These are phyloP conservation scores for Aphanomyces euteiches DNA, from an alignment of 352 stramenopile genomes.

Conservation along the genomic window DNA sequence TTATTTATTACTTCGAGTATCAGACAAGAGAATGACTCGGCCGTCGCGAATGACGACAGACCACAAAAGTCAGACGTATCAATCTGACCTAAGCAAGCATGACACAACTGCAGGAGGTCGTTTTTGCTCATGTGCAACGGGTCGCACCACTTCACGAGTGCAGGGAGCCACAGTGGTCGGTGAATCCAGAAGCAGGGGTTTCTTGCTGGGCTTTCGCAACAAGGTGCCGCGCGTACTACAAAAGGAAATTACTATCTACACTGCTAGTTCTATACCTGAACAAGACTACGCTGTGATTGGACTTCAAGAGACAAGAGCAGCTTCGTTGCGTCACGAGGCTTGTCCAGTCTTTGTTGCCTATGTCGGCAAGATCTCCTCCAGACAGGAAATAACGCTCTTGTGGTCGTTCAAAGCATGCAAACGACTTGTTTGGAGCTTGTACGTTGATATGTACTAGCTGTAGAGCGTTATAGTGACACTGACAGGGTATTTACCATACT, in stretches of 20 bases:
- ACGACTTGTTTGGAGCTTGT: background rate
- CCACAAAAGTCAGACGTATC: too few species aligned
- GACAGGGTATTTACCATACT: background rate
- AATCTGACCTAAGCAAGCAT: background rate
- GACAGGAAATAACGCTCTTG: background rate
- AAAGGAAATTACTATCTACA: background rate
- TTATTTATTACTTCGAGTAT: too few species aligned
- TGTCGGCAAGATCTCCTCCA: background rate
- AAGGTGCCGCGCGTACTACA: background rate
- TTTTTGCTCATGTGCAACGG: background rate
- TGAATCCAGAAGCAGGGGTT: background rate
- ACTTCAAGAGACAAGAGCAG: background rate
- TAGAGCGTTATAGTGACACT: too few species aligned
- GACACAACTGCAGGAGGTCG: background rate
- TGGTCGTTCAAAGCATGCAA: background rate
- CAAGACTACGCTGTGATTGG: background rate
- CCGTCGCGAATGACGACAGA: too few species aligned
- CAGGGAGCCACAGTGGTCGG: too few species aligned
- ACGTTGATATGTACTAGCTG: background rate
- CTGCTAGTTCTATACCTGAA: background rate
- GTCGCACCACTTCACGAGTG: background rate
- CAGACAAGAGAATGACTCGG: too few species aligned
- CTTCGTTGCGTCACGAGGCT: background rate
- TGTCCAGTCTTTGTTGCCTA: background rate
- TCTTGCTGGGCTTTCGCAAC: background rate